These are phyloP conservation scores for Tuber calosporum DNA, from an alignment of 495 filamentous ascomycete species.

Conservation along the genomic window DNA sequence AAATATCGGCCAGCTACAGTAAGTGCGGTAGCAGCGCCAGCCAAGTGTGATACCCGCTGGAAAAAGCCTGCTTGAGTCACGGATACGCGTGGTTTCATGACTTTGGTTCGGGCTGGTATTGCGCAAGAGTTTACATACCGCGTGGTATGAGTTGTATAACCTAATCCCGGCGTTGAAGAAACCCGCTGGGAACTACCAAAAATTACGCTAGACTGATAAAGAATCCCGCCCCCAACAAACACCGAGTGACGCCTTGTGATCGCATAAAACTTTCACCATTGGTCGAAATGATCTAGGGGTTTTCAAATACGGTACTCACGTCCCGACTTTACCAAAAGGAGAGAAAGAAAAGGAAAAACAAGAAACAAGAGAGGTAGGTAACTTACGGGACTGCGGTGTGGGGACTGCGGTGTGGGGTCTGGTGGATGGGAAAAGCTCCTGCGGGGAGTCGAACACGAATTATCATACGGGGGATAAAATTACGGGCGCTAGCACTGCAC, in stretches of 20 bases:
- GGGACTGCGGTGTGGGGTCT: neutral
- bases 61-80: neutral
- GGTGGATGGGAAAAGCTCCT: neutral
- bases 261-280: neutral
- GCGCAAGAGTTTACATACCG: neutral
- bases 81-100: neutral
- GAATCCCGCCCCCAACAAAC: neutral
- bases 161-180: neutral
- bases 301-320: neutral
- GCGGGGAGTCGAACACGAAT: constrained; percentile 20
- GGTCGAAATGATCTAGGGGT: neutral
- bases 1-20: neutral
- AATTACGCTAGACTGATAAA: neutral
- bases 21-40: neutral
- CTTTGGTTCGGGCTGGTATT: neutral
- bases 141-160: neutral
- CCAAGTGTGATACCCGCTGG: neutral
- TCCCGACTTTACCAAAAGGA: neutral
- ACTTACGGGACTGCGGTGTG: neutral
- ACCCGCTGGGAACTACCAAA: neutral
- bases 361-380: neutral
- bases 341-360: neutral
- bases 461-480: constrained; percentile 11
- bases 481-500: constrained; percentile 14
- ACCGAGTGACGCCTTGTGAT: neutral